These are phyloP conservation scores for Rhizomucor miehei DNA, from an alignment of 371 early-diverging fungal genomes.

Conservation along the genomic window DNA sequence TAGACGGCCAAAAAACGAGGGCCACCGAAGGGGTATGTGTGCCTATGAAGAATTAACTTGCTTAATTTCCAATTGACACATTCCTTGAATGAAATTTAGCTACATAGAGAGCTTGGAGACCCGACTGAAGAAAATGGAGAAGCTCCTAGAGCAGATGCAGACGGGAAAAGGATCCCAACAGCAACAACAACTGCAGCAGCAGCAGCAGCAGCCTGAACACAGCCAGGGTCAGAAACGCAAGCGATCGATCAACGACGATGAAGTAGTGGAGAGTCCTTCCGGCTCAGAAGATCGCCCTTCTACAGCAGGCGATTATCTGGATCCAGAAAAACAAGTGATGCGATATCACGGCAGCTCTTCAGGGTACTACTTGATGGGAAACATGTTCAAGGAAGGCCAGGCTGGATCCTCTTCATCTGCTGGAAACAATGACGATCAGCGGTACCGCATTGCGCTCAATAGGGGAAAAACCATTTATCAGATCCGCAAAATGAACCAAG, in stretches of 20 bases:
- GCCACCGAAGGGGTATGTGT: slow-evolving; percentile 45
- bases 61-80: no score
- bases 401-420: neutral
- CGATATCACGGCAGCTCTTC: slow-evolving; percentile 49
- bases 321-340: slow-evolving; percentile 12
- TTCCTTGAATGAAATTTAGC: no score
- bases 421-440: neutral
- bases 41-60: neutral
- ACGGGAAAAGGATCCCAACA: slow-evolving; percentile 6
- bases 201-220: neutral
- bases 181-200: neutral
- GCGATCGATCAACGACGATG: neutral
- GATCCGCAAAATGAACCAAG: neutral
- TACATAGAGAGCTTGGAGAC: slow-evolving; percentile 48
- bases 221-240: neutral
- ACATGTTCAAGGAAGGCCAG: slow-evolving; percentile 11
- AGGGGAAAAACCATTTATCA: neutral
- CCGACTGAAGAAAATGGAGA: slow-evolving; percentile 40
- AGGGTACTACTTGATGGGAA: slow-evolving; percentile 38
- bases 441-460: neutral
- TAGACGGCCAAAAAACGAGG: slow-evolving; percentile 45
- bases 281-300: no score
- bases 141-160: slow-evolving; percentile 28
- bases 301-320: no score
- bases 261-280: neutral